These are phyloP conservation scores for Tulasnella sp. DNA, from an alignment of 768 basidiomycete genomes.

Conservation along the genomic window DNA sequence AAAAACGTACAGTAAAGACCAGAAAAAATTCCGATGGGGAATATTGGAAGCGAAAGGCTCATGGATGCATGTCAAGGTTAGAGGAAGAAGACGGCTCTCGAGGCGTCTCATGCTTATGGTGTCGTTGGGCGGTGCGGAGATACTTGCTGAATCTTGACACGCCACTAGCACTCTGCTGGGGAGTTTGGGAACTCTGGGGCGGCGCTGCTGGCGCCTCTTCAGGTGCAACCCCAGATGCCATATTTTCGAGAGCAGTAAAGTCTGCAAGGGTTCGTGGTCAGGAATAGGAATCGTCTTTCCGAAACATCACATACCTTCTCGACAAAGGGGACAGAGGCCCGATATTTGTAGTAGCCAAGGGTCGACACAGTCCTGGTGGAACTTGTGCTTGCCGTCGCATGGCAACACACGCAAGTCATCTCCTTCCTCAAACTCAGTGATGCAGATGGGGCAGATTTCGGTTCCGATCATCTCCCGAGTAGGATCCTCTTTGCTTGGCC, in stretches of 20 bases:
- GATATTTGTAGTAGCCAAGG: constrained; percentile 88
- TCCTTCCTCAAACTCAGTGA: constrained; percentile 89
- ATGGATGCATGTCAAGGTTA: background rate
- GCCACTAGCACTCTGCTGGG: constrained; percentile 1
- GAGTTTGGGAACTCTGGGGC: background rate
- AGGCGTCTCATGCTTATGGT: background rate
- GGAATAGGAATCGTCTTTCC: background rate
- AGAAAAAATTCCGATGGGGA: background rate
- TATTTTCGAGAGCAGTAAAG: constrained; percentile 23
- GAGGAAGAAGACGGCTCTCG: background rate
- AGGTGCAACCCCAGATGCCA: constrained; percentile 20
- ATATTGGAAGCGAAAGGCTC: background rate
- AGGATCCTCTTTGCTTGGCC: background rate
- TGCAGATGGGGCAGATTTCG: constrained; percentile 92
- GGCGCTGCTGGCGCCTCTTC: background rate
- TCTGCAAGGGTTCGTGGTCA: background rate
- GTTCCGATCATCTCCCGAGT: constrained; percentile 62
- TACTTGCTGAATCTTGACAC: constrained; percentile 10
- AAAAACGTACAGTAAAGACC: background rate
- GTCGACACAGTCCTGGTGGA: constrained; percentile 88
- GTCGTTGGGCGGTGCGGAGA: constrained; percentile 23
- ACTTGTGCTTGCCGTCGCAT: constrained; percentile 85
- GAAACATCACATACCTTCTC: constrained; percentile 58
- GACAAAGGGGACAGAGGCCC: constrained; percentile 85
- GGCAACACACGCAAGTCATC: constrained; percentile 88